These are phyloP conservation scores for Coemansia sp. DNA, from an alignment of 192 early-diverging fungal species.

Conservation along the genomic window DNA sequence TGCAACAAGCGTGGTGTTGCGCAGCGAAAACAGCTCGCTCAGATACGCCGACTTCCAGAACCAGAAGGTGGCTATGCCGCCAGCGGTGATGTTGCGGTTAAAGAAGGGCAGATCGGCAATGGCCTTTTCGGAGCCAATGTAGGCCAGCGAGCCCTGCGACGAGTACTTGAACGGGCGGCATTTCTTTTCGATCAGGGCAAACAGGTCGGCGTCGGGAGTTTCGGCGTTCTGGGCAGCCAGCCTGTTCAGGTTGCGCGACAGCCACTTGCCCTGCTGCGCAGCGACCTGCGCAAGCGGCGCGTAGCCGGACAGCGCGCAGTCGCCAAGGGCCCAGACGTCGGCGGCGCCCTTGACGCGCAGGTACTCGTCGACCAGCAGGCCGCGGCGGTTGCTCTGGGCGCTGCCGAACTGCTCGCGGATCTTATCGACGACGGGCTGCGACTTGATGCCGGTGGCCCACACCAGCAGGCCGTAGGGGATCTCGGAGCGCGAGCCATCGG, in stretches of 20 bases:
- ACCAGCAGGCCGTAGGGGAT: conserved; percentile 70
- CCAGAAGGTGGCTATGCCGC: conserved; percentile 69
- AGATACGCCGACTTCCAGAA: conserved; percentile 77
- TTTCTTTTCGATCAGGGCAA: conserved; percentile 25
- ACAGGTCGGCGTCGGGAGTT: conserved; percentile 19
- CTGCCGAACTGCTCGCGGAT: conserved; percentile 45
- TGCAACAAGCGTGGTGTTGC: conserved; percentile 77
- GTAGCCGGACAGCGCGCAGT: conserved; percentile 79
- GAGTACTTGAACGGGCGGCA: conserved; percentile 73
- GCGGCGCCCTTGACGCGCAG: conserved; percentile 69
- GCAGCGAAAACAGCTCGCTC: conserved; percentile 77
- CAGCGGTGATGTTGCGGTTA: conserved; percentile 62
- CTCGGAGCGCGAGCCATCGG: conserved; percentile 41
- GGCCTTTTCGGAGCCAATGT: conserved; percentile 91
- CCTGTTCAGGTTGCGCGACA: conserved; percentile 68
- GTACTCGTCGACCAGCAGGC: conserved; percentile 73
- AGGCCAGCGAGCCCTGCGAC: conserved; percentile 83
- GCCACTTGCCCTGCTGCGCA: conserved; percentile 81
- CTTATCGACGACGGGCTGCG: conserved; percentile 58
- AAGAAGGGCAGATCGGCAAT: conserved; percentile 89
- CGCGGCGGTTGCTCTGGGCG: conserved; percentile 48
- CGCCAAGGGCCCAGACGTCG: conserved; percentile 81
- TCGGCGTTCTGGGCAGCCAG: conserved; percentile 8
- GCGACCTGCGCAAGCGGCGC: conserved; percentile 89
- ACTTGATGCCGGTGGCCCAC: conserved; percentile 76